Evolutionary conservation across 1,284 basidiomycete species (phyloP).

Genomic region (Kwoniella shivajii): DNA sequence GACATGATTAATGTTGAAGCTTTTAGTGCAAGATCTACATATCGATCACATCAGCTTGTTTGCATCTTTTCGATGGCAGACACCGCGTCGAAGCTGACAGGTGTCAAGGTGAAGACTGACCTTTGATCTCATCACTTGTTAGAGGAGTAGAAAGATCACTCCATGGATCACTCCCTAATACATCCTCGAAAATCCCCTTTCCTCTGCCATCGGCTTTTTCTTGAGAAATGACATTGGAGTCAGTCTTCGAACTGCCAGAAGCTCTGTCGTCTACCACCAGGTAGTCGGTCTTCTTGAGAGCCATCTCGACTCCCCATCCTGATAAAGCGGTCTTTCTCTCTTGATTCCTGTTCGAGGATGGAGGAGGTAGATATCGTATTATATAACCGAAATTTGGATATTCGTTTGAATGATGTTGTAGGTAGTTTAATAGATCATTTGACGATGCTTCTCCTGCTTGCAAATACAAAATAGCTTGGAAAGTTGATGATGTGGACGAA

Average conservation of each 20-base stretch:
- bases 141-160: slow-evolving; percentile 63
- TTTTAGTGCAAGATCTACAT: slow-evolving; percentile 68
- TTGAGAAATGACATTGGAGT: not conserved
- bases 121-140: slow-evolving; percentile 64
- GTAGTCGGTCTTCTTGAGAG: slow-evolving; percentile 97
- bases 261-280: slow-evolving; percentile 83
- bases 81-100: too few species aligned
- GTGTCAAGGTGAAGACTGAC: too few species aligned
- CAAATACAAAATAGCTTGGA: slow-evolving; percentile 72
- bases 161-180: slow-evolving; percentile 51
- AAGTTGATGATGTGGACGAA: slow-evolving; percentile 49
- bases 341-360: slow-evolving; percentile 6
- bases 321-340: slow-evolving; percentile 60
- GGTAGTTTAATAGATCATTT: slow-evolving; percentile 68
- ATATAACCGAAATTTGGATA: slow-evolving; percentile 68
- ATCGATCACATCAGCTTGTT: too few species aligned
- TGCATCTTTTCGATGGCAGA: not conserved
- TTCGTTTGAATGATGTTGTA: slow-evolving; percentile 59
- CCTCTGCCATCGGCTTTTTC: slow-evolving; percentile 3
- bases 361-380: slow-evolving; percentile 66
- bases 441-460: slow-evolving; percentile 61
- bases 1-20: slow-evolving; percentile 71
- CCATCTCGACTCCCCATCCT: slow-evolving; percentile 88
- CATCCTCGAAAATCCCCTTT: slow-evolving; percentile 21
- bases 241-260: slow-evolving; percentile 5